phyloP scores from a whole-genome alignment of 192 early-diverging fungal genomes.

The Cetraspora pellucida region DNA sequence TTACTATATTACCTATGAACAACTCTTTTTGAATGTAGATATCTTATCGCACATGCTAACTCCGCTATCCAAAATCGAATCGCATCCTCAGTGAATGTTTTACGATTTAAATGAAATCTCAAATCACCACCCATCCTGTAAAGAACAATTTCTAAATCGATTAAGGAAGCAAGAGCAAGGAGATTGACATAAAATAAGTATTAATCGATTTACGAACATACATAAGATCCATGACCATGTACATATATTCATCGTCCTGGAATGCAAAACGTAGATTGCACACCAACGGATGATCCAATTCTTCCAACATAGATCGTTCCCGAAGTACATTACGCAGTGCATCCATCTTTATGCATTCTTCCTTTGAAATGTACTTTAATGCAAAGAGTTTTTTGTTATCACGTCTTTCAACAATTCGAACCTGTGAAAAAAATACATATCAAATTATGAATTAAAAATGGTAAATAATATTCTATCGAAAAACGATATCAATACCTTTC shows the following conservation, averaged over 20 bases:
- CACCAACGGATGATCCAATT: constrained; percentile 68
- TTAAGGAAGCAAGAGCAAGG: not conserved
- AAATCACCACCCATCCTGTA: constrained; percentile 81
- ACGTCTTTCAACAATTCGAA: constrained; percentile 79
- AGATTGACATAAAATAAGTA: not conserved
- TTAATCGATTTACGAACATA: constrained; percentile 38
- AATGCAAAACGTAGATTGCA: constrained; percentile 86
- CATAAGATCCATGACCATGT: constrained; percentile 90
- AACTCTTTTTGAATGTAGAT: constrained; percentile 81
- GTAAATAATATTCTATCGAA: not conserved
- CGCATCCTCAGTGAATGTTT: constrained; percentile 72
- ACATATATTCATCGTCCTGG: constrained; percentile 86
- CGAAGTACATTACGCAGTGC: constrained; percentile 83
- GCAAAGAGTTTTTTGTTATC: constrained; percentile 73
- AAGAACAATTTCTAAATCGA: not conserved
- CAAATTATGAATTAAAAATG: not conserved
- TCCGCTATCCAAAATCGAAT: constrained; percentile 91
- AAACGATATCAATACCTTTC: constrained; percentile 64
- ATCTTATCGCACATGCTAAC: constrained; percentile 74
- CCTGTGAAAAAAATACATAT: constrained; percentile 46
- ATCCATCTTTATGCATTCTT: constrained; percentile 81
- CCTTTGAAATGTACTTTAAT: constrained; percentile 88
- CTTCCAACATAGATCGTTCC: constrained; percentile 77
- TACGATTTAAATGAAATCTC: constrained; percentile 74
- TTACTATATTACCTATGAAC: constrained; percentile 69